Base-by-base conservation (phyloP, 2,329 filamentous ascomycete species). In the Sporothrix schenckii region DNA sequence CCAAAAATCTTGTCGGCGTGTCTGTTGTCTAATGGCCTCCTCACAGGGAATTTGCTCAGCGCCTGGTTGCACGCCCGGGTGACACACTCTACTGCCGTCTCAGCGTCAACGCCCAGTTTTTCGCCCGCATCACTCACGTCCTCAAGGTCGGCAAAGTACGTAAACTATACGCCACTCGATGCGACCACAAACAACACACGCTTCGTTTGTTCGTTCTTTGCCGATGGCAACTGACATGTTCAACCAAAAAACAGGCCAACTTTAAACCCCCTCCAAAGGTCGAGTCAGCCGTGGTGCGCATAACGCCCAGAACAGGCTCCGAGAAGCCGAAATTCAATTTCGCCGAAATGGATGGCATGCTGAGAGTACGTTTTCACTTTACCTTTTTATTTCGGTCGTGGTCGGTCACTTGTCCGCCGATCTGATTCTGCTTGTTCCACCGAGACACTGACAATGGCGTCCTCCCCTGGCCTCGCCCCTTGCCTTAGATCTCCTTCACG, bases 231-330 rank as follows among this genome's bases (percentile, higher is more conserved):
- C 65, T 56, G 19, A 68, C 53, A 19, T n/a, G 41, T 14, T 10
- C 14, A 13, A 21, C n/a, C 39, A 30, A 66, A 30, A 66, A 39
- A 14, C 91, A 81, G 95, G 96, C 74, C 81, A 98, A 98, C 83
- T 99, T 98, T 86, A 93, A 92, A 73, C 95, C 95, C 0, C 94
- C 95, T 0, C 95, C 95, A 10, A 88, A 93, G 77, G 95, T 99
- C 71, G 95, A 99, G 80, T 92, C 89, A 9, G 94, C 91, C 71
- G 94, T 97, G 7, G 93, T 97, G 63, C 87, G 94, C 72, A 91
- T 97, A 74, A 92, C 94, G 77, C 93, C 93, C 27, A 96, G 97
- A 82, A 86, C 87, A 50, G 93, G 93, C 13, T 83, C 81, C 63
- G 87, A 89, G 74, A 84, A 93, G 50, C 94, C 94, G 68, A 90